Percentiles rank a stretch among this genome's conserved stretches.
Conservation (phyloP, 1,139 yeast species). For the Geotrichum cucujoidarum region DNA sequence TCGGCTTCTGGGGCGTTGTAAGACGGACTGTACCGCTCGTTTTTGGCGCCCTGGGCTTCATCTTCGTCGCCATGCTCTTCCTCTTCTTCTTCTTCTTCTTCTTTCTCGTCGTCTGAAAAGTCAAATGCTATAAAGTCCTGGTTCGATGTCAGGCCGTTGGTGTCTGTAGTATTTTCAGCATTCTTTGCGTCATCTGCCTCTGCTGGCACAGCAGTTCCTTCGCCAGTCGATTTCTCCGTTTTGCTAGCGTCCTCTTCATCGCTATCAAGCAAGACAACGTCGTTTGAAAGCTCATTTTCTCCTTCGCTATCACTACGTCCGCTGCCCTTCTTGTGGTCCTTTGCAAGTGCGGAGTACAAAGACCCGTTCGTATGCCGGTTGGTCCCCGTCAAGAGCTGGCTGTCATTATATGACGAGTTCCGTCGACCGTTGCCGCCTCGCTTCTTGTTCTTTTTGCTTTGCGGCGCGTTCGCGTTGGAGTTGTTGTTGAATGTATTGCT, state of each 20-base stretch:
- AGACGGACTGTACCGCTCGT: not conserved
- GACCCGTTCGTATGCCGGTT: slow-evolving; percentile 10
- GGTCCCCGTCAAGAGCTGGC: not conserved
- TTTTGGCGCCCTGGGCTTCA: slow-evolving; percentile 11
- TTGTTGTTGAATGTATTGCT: not conserved
- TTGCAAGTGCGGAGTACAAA: not conserved
- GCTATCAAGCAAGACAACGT: slow-evolving; percentile 4
- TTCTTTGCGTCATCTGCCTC: not conserved
- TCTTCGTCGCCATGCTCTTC: slow-evolving; percentile 22
- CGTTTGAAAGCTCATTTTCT: not conserved
- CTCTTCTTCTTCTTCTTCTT: slow-evolving; percentile 22
- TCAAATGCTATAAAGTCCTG: slow-evolving; percentile 19
- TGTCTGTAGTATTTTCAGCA: not conserved
- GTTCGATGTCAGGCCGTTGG: slow-evolving; percentile 10
- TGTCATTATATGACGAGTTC: not conserved
- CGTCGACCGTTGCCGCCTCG: not conserved
- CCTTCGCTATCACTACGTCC: not conserved
- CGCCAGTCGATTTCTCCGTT: not conserved
- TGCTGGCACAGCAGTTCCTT: not conserved
- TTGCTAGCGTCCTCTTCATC: slow-evolving; percentile 2
- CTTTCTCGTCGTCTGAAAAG: slow-evolving; percentile 19
- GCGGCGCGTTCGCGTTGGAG: not conserved
- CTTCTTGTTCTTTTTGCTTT: not conserved
- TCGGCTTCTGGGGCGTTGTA: slow-evolving; percentile 1
- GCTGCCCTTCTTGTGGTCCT: not conserved